Base-by-base conservation (phyloP, 2,329 filamentous ascomycete species). In the Venturia oleaginea region DNA sequence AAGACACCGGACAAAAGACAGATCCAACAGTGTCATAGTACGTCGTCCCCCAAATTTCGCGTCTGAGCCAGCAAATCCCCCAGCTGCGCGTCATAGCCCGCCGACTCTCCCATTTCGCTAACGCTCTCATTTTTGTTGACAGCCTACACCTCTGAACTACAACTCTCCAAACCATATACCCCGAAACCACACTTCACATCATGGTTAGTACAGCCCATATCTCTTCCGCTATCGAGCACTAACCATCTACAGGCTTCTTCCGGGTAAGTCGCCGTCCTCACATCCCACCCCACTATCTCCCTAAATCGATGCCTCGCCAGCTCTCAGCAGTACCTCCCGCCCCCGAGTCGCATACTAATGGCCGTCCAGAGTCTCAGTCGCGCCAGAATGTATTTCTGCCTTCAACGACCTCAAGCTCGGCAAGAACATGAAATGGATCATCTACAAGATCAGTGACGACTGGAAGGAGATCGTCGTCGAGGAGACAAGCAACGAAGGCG, bases 391-490 rank as follows among this genome's bases (percentile, higher is more conserved):
- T 84, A 84, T 83, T 71, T 72, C 72, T 65, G 75, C 76, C 68
- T 93, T 88, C 84, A 91, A 92, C 78, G 87, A 92, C 71, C 84
- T 93, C 70, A 93, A 93, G 85, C 86, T 92, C 71, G 82, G 79
- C 78, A 92, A 92, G 81, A 83, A 86, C 81, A 73, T 76, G 71
- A 92, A 91, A 80, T 95, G 85, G 84, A 88, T 94, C 80, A 86
- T 94, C 83, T 93, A 85, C 87, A 91, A 92, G 84, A 86, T 94
- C 75, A 88, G 86, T 69, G 89, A 92, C 78, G 84, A 92, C 81
- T 86, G 86, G 83, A 91, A 88, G 79, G 78, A 91, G 79, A 91
- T 94, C 75, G 86, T 89, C 66, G 85, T 94, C 71, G 90, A 93
- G 78, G 86, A 90, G 76, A 82, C 85, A 64, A 89, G 86, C 66